Conservation (phyloP, 2,329 filamentous ascomycete species). For the Apiospora phragmitis region DNA sequence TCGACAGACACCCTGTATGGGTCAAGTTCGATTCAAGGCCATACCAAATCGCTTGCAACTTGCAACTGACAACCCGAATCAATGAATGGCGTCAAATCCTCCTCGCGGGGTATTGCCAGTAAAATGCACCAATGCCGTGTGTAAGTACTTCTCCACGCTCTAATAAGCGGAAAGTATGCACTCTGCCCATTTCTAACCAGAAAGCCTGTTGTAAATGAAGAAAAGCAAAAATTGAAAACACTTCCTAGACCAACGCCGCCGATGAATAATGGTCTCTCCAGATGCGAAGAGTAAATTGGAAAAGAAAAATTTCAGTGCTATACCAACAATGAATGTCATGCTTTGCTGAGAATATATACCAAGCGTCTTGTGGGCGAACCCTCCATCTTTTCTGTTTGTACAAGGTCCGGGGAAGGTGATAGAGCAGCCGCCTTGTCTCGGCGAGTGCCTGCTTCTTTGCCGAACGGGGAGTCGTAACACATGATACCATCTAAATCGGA, state of each 20-base stretch:
- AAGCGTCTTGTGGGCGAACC: conserved; percentile 6
- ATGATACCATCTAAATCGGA: neutral
- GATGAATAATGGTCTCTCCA: neutral
- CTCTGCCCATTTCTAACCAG: neutral
- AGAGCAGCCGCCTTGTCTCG: neutral
- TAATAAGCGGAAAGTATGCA: neutral
- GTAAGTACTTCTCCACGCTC: conserved; percentile 2
- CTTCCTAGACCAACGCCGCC: neutral
- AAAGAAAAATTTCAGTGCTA: neutral
- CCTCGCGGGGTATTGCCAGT: conserved; percentile 8
- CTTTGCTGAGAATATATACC: conserved; percentile 2
- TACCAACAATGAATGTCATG: neutral
- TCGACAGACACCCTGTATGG: neutral
- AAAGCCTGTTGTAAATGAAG: conserved; percentile 3
- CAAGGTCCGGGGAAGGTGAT: neutral
- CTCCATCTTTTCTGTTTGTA: conserved; percentile 4
- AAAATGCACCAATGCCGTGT: conserved; percentile 5
- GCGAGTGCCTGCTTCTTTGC: neutral
- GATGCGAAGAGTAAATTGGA: neutral
- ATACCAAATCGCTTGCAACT: neutral
- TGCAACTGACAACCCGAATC: neutral
- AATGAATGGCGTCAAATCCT: conserved; percentile 5
- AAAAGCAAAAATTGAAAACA: neutral
- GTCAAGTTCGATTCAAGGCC: neutral
- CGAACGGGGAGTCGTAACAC: neutral